Conservation (phyloP, 2,329 filamentous ascomycete species). For the Furcasterigmium furcatum region DNA sequence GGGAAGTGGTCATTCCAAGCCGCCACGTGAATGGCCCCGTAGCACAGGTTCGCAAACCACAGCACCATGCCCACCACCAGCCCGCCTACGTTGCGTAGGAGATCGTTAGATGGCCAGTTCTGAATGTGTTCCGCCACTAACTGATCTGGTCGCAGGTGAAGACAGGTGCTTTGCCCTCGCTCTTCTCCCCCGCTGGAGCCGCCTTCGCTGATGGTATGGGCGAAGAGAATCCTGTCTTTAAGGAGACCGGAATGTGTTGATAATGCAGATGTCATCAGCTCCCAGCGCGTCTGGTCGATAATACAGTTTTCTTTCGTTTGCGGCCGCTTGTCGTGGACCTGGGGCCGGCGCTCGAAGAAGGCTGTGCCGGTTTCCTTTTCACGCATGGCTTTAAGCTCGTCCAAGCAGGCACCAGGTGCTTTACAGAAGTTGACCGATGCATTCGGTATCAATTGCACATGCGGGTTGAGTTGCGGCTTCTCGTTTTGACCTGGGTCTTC, state of each 20-base stretch:
- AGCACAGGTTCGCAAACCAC: background rate
- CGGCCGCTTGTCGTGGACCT: background rate
- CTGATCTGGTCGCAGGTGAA: slow-evolving; percentile 7
- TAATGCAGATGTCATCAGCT: too few relatives aligned
- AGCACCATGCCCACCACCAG: slow-evolving; percentile 6
- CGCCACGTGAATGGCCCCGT: slow-evolving; percentile 15
- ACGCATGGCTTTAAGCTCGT: too few relatives aligned
- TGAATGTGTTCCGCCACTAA: slow-evolving; percentile 2
- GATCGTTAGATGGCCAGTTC: slow-evolving; percentile 8
- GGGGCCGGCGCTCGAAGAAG: background rate
- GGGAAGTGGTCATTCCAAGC: slow-evolving; percentile 23
- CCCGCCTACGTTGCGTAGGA: slow-evolving; percentile 7
- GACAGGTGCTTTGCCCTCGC: background rate
- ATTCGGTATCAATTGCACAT: too few relatives aligned
- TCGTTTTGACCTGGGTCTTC: background rate
- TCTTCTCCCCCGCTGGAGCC: background rate
- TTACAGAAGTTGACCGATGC: too few relatives aligned
- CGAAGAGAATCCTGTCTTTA: background rate
- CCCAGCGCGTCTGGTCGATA: background rate
- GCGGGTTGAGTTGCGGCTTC: too few relatives aligned
- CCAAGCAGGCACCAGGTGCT: too few relatives aligned
- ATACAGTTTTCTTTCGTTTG: background rate
- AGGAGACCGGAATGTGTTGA: background rate
- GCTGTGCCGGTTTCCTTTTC: background rate
- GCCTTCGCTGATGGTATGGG: background rate